phyloP scores from a whole-genome alignment of 257 asterid genomes.

The Anisodus acutangulus region DNA sequence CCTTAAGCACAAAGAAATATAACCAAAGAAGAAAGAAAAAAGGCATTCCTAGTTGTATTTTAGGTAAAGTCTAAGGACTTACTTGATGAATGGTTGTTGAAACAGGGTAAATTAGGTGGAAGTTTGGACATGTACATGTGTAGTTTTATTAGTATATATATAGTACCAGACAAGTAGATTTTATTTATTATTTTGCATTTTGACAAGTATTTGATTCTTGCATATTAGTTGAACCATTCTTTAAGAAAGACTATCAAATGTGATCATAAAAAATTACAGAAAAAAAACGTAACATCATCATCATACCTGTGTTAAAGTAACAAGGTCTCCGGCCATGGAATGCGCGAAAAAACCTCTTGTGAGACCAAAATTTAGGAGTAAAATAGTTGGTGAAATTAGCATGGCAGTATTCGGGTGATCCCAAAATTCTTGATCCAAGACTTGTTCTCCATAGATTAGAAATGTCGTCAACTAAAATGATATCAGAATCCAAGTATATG shows the following conservation, averaged over 20 bases:
- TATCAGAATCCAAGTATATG: conserved; percentile 72
- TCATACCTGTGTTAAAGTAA: conserved; percentile 67
- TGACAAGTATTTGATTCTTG: background rate
- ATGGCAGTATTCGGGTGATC: conserved; percentile 76
- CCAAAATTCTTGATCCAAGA: conserved; percentile 50
- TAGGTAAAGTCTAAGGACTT: background rate
- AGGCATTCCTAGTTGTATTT: background rate
- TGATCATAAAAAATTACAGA: background rate
- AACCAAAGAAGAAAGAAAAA: background rate
- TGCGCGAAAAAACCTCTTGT: conserved; percentile 41
- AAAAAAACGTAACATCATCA: conserved; percentile 26
- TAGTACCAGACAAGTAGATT: background rate
- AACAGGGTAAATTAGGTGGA: conserved; percentile 15
- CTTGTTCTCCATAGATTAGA: conserved; percentile 56
- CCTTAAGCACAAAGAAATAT: background rate
- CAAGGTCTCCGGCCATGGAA: conserved; percentile 60
- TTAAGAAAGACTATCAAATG: background rate
- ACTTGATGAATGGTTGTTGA: conserved; percentile 16
- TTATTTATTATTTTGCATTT: background rate
- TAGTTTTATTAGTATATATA: background rate
- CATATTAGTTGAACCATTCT: background rate
- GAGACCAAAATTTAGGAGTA: conserved; percentile 60
- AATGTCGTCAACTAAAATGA: conserved; percentile 64
- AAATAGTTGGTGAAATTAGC: conserved; percentile 72
- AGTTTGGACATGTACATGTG: conserved; percentile 7